phyloP scores from a whole-genome alignment of 768 basidiomycete genomes.

The Collybia sp. region DNA sequence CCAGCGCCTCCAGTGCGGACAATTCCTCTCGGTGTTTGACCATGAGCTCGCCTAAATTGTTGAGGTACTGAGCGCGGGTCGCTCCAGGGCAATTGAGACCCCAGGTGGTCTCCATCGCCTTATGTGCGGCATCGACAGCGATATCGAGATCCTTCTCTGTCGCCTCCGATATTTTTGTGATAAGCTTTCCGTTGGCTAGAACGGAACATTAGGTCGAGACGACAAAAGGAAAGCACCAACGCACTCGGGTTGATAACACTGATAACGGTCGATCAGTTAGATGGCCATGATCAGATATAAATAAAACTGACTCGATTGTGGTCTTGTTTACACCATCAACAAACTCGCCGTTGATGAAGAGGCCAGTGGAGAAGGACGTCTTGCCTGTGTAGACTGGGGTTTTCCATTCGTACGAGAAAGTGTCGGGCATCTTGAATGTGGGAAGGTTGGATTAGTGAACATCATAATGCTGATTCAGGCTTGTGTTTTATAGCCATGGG shows the following conservation, averaged over 20 bases:
- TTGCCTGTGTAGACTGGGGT: constrained; percentile 53
- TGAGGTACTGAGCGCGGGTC: constrained; percentile 34
- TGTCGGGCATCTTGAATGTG: constrained; percentile 20
- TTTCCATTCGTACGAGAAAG: constrained; percentile 47
- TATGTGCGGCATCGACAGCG: constrained; percentile 65
- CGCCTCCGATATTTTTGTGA: constrained; percentile 55
- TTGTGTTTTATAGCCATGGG: too few species aligned
- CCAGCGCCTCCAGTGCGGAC: constrained; percentile 45
- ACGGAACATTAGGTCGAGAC: constrained; percentile 3
- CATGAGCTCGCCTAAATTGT: constrained; percentile 48
- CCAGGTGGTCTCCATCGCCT: constrained; percentile 31
- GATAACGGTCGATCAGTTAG: constrained; percentile 7
- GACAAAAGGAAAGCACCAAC: constrained; percentile 7
- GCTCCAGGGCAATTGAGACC: constrained; percentile 41
- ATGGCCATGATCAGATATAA: constrained; percentile 2
- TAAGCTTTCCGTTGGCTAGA: constrained; percentile 56
- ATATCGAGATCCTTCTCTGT: constrained; percentile 67
- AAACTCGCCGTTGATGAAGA: constrained; percentile 74
- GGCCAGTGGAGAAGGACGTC: constrained; percentile 55
- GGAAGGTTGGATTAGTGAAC: neutral
- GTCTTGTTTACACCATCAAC: constrained; percentile 46
- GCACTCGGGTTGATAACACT: constrained; percentile 54
- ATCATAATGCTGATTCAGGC: neutral
- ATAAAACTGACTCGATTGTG: constrained; percentile 55
- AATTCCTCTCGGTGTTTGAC: constrained; percentile 41